Evolutionary conservation across 257 asterid genomes (phyloP).

Genomic region (Ilex asprella): DNA sequence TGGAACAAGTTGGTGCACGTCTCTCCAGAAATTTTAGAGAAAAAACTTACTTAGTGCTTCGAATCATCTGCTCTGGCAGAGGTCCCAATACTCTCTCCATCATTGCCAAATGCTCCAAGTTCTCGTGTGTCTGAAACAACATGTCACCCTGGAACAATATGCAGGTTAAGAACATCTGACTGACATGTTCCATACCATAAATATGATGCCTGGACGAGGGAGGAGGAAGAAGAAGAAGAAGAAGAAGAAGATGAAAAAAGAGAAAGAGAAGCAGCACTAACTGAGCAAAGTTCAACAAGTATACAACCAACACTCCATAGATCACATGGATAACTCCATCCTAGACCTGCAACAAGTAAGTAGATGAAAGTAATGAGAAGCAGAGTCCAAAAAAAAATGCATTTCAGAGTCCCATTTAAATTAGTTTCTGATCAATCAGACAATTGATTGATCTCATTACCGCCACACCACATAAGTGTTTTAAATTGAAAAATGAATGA

Average conservation of each 20-base stretch:
- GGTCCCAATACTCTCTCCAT: constrained; percentile 56
- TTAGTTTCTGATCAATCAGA: neutral
- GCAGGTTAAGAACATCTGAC: constrained; percentile 7
- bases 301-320: constrained; percentile 54
- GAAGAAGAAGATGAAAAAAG: no score
- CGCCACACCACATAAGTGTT: constrained; percentile 1
- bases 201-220: neutral
- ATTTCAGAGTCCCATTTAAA: no score
- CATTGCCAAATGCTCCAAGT: constrained; percentile 66
- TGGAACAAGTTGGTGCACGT: no score
- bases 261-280: constrained; percentile 10
- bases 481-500: constrained; percentile 7
- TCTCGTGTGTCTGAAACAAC: constrained; percentile 46
- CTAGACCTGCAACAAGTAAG: constrained; percentile 35
- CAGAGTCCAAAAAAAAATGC: neutral
- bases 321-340: constrained; percentile 54
- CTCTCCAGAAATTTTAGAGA: neutral
- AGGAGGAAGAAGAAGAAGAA: constrained; percentile 5
- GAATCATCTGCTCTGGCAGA: constrained; percentile 45
- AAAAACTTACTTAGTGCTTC: constrained; percentile 32
- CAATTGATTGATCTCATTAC: neutral
- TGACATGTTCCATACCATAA: neutral
- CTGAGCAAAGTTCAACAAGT: constrained; percentile 51
- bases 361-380: neutral
- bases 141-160: constrained; percentile 32